These are phyloP conservation scores for Conticribra weissflogii DNA, from an alignment of 108 stramenopile genomes.

Conservation along the genomic window DNA sequence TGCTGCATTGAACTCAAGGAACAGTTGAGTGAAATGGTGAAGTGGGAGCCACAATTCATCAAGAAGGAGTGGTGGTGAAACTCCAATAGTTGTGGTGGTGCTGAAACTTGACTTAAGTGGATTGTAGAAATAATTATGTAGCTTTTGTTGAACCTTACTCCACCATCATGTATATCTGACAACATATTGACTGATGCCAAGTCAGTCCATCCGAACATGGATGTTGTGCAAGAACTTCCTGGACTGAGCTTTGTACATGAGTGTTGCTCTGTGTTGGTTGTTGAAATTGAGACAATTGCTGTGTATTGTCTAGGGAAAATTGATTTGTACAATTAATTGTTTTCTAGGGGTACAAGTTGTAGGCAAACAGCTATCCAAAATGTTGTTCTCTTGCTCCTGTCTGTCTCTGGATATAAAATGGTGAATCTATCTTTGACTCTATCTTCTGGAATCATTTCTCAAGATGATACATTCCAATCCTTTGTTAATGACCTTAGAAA, in stretches of 20 bases:
- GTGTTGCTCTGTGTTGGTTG: constrained; percentile 4
- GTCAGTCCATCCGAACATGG: not conserved
- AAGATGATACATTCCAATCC: not conserved
- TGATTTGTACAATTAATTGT: constrained; percentile 3
- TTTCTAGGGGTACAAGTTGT: constrained; percentile 6
- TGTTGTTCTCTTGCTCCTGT: not conserved
- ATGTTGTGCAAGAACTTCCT: constrained; percentile 5
- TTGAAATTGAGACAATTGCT: constrained; percentile 9
- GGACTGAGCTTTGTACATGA: constrained; percentile 1
- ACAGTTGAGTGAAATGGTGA: no score
- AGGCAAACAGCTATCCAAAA: constrained; percentile 11
- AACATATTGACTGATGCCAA: constrained; percentile 5
- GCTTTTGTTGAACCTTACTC: constrained; percentile 1
- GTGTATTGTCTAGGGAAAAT: not conserved
- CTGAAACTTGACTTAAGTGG: not conserved
- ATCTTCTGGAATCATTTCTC: not conserved
- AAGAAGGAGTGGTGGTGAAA: no score
- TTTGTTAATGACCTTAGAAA: not conserved
- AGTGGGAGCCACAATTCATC: no score
- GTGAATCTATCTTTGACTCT: no score
- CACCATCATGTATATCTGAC: constrained; percentile 6
- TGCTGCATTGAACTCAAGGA: no score
- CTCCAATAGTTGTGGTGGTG: no score
- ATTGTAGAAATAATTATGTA: constrained; percentile 5
- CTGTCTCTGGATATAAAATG: not conserved